Percentiles rank a stretch among this genome's conserved stretches.
Conservation (phyloP, 2,329 filamentous ascomycete genomes). For the Huntiella omanensis region DNA sequence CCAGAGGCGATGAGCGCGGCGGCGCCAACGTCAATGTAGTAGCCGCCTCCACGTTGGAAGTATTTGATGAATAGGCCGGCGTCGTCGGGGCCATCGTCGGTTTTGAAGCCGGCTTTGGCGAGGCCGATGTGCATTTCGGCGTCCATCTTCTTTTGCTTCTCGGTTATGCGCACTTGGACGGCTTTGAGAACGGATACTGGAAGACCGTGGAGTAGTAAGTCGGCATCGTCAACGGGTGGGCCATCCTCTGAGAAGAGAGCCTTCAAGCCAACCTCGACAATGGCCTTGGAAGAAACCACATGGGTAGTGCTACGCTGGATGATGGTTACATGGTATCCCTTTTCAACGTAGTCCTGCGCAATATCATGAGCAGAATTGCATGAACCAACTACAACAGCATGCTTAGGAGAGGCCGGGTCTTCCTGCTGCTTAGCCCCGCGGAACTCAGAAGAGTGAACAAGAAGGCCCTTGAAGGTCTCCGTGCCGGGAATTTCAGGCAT, state of each 20-base stretch:
- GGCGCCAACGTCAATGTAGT: slow-evolving; percentile 52
- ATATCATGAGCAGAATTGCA: slow-evolving; percentile 55
- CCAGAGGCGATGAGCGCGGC: slow-evolving; percentile 43
- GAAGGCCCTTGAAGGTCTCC: slow-evolving; percentile 36
- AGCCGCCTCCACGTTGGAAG: slow-evolving; percentile 46
- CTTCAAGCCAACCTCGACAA: slow-evolving; percentile 32
- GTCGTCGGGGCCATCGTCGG: slow-evolving; percentile 37
- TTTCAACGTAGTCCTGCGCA: slow-evolving; percentile 46
- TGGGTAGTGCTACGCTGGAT: slow-evolving; percentile 48
- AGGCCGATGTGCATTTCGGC: slow-evolving; percentile 25
- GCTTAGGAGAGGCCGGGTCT: slow-evolving; percentile 29
- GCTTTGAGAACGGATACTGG: slow-evolving; percentile 43
- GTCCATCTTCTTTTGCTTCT: slow-evolving; percentile 20
- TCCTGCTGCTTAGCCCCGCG: slow-evolving; percentile 24
- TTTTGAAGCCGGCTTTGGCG: slow-evolving; percentile 37
- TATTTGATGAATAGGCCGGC: slow-evolving; percentile 43
- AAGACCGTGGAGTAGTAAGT: slow-evolving; percentile 37
- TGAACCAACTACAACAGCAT: slow-evolving; percentile 45
- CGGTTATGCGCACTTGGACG: slow-evolving; percentile 27
- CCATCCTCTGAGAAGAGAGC: slow-evolving; percentile 30
- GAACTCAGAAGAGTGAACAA: slow-evolving; percentile 46
- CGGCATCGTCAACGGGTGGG: slow-evolving; percentile 46
- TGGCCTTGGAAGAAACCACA: slow-evolving; percentile 37
- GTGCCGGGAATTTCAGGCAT: slow-evolving; percentile 38
- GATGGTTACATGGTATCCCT: slow-evolving; percentile 49